Percentiles rank a stretch among this genome's conserved stretches.
These are phyloP conservation scores for Chaetomium olivaceum DNA, from an alignment of 2,329 filamentous ascomycete species.

Conservation along the genomic window DNA sequence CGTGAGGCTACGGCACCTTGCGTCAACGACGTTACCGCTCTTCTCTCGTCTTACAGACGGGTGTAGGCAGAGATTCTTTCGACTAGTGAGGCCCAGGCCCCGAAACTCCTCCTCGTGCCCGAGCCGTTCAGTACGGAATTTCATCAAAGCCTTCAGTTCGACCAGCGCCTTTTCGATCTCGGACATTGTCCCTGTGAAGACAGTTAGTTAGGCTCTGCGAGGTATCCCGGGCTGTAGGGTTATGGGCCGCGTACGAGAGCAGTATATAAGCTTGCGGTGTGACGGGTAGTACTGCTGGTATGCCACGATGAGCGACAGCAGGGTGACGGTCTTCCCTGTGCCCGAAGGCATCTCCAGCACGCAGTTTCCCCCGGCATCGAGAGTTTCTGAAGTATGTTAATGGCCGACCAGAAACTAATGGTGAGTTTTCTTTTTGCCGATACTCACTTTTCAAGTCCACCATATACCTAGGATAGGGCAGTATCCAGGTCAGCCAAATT, in stretches of 20 bases:
- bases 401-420: background rate
- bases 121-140: constrained; percentile 86
- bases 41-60: constrained; percentile 96
- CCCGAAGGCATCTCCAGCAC: constrained; percentile 99
- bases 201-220: constrained; percentile 2
- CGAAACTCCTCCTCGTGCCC: constrained; percentile 90
- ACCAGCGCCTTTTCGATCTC: constrained; percentile 97
- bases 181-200: constrained; percentile 77
- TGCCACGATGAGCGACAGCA: constrained; percentile 91
- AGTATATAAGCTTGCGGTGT: constrained; percentile 95
- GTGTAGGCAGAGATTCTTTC: constrained; percentile 95
- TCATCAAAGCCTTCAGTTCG: constrained; percentile 91
- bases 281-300: constrained; percentile 95
- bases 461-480: constrained; percentile 49
- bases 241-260: constrained; percentile 67
- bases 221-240: no score
- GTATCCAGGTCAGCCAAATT: constrained; percentile 17
- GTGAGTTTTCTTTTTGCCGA: background rate
- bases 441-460: constrained; percentile 56
- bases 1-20: constrained; percentile 91
- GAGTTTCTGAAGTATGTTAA: constrained; percentile 56
- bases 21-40: constrained; percentile 89
- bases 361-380: constrained; percentile 92
- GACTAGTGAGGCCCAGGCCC: constrained; percentile 87
- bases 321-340: constrained; percentile 94